Evolutionary conservation across 106 monocot genomes (phyloP).

Genomic region (Acorus gramineus): DNA sequence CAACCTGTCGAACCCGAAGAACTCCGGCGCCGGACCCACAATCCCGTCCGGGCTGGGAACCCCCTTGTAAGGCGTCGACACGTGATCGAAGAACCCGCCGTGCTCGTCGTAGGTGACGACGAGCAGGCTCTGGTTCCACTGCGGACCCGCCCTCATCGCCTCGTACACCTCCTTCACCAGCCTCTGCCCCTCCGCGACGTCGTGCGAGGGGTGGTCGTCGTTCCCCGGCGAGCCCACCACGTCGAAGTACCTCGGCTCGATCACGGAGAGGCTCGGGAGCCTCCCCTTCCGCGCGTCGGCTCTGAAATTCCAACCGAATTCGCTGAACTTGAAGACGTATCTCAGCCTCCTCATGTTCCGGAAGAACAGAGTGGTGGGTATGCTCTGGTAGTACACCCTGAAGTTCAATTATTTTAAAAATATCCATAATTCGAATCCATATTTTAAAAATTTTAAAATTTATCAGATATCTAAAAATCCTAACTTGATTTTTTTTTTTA

Average conservation of each 20-base stretch:
- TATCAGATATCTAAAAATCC: too few species aligned
- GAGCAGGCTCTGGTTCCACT: constrained; percentile 63
- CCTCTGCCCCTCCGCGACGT: constrained; percentile 67
- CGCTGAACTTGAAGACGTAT: constrained; percentile 21
- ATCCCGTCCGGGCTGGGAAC: constrained; percentile 68
- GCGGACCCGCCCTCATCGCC: constrained; percentile 49
- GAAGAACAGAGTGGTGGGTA: constrained; percentile 69
- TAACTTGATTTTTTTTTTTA: too few species aligned
- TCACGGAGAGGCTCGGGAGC: constrained; percentile 41
- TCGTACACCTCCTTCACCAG: constrained; percentile 85
- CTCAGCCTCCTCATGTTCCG: constrained; percentile 33
- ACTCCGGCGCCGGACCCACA: constrained; percentile 33
- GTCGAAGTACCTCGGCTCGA: constrained; percentile 77
- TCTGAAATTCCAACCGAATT: constrained; percentile 29
- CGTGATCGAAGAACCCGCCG: constrained; percentile 81
- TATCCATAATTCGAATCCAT: too few species aligned
- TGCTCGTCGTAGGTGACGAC: constrained; percentile 82
- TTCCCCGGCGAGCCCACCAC: constrained; percentile 28
- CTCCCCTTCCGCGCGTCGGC: constrained; percentile 39
- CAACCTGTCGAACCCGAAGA: constrained; percentile 53
- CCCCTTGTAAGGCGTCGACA: constrained; percentile 48
- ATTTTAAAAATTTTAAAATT: too few species aligned
- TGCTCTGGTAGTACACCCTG: constrained; percentile 44
- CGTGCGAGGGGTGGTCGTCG: constrained; percentile 77
- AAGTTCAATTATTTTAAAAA: neutral